phyloP scores from a whole-genome alignment of 805 yeast genomes.

The Myxozyma udenii region DNA sequence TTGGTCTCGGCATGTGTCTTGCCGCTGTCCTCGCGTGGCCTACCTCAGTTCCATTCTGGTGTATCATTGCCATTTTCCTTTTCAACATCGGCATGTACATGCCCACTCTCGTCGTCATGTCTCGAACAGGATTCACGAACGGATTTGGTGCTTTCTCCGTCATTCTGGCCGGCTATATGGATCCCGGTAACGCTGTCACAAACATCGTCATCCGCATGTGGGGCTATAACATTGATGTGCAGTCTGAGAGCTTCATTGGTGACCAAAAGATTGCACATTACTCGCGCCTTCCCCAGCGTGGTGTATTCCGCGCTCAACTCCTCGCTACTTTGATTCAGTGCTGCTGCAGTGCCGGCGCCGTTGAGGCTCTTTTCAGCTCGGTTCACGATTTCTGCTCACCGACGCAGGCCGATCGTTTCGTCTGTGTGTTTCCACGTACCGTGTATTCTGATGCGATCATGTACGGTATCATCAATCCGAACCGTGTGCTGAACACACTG shows the following conservation, averaged over 20 bases:
- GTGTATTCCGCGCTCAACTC: slow-evolving; percentile 41
- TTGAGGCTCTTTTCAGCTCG: slow-evolving; percentile 3
- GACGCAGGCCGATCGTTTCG: slow-evolving; percentile 10
- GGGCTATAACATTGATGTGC: slow-evolving; percentile 60
- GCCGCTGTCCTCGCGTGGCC: slow-evolving; percentile 34
- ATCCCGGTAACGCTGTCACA: slow-evolving; percentile 56
- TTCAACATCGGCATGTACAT: slow-evolving; percentile 34
- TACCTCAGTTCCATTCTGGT: slow-evolving; percentile 40
- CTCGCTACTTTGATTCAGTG: slow-evolving; percentile 14
- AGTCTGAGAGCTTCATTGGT: slow-evolving; percentile 60
- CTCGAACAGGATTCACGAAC: slow-evolving; percentile 43
- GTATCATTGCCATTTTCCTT: slow-evolving; percentile 36
- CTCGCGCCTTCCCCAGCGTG: slow-evolving; percentile 44
- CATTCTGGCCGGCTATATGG: slow-evolving; percentile 25
- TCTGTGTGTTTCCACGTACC: slow-evolving; percentile 3
- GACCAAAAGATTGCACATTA: slow-evolving; percentile 58
- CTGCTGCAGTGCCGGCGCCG: slow-evolving; percentile 7
- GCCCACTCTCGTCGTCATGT: slow-evolving; percentile 37
- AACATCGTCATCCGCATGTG: slow-evolving; percentile 50
- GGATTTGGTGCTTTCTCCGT: slow-evolving; percentile 39
- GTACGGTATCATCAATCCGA: slow-evolving; percentile 11
- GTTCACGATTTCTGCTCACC: slow-evolving; percentile 10
- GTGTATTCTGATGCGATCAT: slow-evolving; percentile 9
- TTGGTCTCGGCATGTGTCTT: slow-evolving; percentile 48
- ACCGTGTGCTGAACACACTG: slow-evolving; percentile 3